A percentile compares a stretch with the other conserved stretches of the same genome.
Conservation (phyloP, 495 filamentous ascomycete genomes). For the Hapsidospora chrysogenum region DNA sequence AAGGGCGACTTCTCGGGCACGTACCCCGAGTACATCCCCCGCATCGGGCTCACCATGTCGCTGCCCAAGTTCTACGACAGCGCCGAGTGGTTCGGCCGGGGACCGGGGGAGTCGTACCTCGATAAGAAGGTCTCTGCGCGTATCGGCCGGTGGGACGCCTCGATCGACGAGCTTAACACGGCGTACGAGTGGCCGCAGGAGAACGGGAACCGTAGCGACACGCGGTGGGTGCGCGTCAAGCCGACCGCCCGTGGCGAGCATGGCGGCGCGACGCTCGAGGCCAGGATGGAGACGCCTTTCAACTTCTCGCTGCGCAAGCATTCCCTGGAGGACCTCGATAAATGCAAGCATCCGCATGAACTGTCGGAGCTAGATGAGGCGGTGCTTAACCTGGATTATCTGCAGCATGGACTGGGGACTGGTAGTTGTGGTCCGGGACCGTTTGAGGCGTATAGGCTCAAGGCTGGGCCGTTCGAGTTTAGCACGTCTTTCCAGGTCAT, state of each 20-base stretch:
- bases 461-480: constrained; percentile 26
- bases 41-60: constrained; percentile 38
- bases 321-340: constrained; percentile 33
- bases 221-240: constrained; percentile 36
- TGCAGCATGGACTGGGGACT: constrained; percentile 36
- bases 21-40: constrained; percentile 36
- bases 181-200: constrained; percentile 56
- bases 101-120: constrained; percentile 43
- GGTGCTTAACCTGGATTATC: constrained; percentile 43
- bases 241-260: constrained; percentile 1
- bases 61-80: constrained; percentile 18
- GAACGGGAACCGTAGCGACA: constrained; percentile 43
- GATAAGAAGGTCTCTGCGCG: constrained; percentile 44
- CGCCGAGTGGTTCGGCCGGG: constrained; percentile 45
- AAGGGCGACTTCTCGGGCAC: constrained; percentile 18
- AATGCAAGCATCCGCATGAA: constrained; percentile 42
- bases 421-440: constrained; percentile 36
- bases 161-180: constrained; percentile 28
- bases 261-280: constrained; percentile 11
- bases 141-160: constrained; percentile 30
- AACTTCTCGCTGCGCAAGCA: constrained; percentile 39
- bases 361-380: constrained; percentile 32
- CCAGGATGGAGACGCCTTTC: constrained; percentile 20
- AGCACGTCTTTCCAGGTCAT: not conserved
- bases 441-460: constrained; percentile 29